Evolutionary conservation across 345 rosid species (phyloP), one percentile per base, ranked within the genome.

Genomic region (Brassica cretica): DNA sequence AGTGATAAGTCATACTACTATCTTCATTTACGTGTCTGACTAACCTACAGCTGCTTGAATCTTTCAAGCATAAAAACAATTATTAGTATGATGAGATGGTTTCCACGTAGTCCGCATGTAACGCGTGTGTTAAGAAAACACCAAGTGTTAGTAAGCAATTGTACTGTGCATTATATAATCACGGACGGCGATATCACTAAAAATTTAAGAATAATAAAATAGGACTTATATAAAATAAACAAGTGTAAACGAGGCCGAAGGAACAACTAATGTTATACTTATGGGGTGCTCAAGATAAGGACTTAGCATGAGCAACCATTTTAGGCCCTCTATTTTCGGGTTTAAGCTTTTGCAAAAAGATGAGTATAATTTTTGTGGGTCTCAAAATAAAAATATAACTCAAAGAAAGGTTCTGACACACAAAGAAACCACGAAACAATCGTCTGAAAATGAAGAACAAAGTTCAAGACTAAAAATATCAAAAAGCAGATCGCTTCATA

Each of bases 401-500:
- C 6, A 16, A 51, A 51, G 55, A 74, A 15, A 49, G 56, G 66
- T 70, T 64, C 0, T 27, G 58, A 63, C 66, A 61, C 29, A 62
- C 32, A 56, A 41, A 18, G 12, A 51, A 67, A 64, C 61, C 76
- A 56, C 9, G 16, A 74, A 32, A 51, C 44, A 75, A 74, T 63
- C 75, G 37, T 73, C 10, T 32, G 49, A 16, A 70, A 55, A 55
- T 5, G 51, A 15, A 80, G 15, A 71, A 66, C 49, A 2, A 71
- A 71, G 60, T 59, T 33, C 15, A n/a, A 66, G 0, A 67, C 81
- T 76, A 81, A 35, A 51, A 46, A 56, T 18, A 69, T 68, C 64
- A 74, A 68, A 74, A 74, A 63, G 73, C 79, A 71, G 61, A 29
- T 8, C 55, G 67, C 9, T 70, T 58, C 39, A 80, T 64, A 41